These are phyloP conservation scores for Aspergillus glaucus DNA, from an alignment of 2,329 filamentous ascomycete species.

Conservation along the genomic window DNA sequence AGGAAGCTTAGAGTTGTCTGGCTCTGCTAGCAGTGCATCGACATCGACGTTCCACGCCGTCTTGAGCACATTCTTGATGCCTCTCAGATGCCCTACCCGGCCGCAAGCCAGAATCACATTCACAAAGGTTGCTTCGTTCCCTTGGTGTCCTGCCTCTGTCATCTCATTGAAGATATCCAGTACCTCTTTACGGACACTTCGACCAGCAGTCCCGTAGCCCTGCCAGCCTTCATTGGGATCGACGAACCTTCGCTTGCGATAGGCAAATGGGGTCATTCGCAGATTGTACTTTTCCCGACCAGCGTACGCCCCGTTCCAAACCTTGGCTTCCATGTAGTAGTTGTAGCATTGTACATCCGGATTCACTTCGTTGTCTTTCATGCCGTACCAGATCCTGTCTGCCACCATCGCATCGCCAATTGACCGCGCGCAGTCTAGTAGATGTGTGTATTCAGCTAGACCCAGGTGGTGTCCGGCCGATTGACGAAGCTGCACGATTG, in stretches of 20 bases:
- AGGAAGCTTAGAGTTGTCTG: conserved; percentile 26
- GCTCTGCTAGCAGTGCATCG: conserved; percentile 30
- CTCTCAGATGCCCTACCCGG: conserved; percentile 46
- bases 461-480: conserved; percentile 32
- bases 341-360: conserved; percentile 52
- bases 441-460: conserved; percentile 46
- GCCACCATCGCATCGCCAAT: conserved; percentile 43
- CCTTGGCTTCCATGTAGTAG: conserved; percentile 45
- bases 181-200: conserved; percentile 31
- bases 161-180: conserved; percentile 44
- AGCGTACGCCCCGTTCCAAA: conserved; percentile 41
- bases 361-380: conserved; percentile 31
- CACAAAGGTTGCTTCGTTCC: conserved; percentile 49
- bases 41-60: conserved; percentile 52
- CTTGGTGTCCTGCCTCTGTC: conserved; percentile 36
- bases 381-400: conserved; percentile 41
- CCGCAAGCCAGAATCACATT: conserved; percentile 48
- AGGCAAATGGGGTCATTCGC: conserved; percentile 27
- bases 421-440: conserved; percentile 47
- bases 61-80: conserved; percentile 44
- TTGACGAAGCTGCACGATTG: conserved; percentile 34
- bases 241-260: conserved; percentile 21
- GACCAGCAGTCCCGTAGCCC: conserved; percentile 24
- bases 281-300: conserved; percentile 35
- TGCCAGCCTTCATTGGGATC: conserved; percentile 16